These are phyloP conservation scores for Mediolabrus comicus DNA, from an alignment of 108 stramenopile genomes.

Conservation along the genomic window DNA sequence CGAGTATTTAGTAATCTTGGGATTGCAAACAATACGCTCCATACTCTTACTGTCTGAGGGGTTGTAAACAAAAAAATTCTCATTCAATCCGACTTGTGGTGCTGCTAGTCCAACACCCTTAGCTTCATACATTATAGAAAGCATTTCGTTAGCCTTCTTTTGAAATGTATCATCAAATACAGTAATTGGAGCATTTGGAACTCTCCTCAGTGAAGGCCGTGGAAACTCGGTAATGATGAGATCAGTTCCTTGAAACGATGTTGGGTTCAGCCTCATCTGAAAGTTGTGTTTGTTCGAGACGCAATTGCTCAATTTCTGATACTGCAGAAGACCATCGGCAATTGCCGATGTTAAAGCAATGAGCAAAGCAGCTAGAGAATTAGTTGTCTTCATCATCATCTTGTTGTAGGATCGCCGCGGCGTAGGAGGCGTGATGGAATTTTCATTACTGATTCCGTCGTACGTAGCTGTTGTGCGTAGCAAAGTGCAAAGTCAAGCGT, in stretches of 20 bases:
- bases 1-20: constrained; percentile 27
- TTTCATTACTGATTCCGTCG: too few relatives aligned
- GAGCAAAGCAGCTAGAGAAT: neutral
- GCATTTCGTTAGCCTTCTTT: constrained; percentile 32
- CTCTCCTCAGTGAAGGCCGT: constrained; percentile 14
- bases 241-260: constrained; percentile 19
- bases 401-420: too few relatives aligned
- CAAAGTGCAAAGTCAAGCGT: too few relatives aligned
- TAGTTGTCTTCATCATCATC: neutral
- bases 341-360: neutral
- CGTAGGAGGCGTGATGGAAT: too few relatives aligned
- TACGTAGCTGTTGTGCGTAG: too few relatives aligned
- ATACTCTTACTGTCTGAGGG: constrained; percentile 22
- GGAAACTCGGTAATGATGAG: constrained; percentile 36
- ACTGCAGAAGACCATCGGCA: neutral
- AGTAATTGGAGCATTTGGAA: constrained; percentile 14
- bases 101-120: constrained; percentile 48
- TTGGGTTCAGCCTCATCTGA: constrained; percentile 32
- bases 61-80: constrained; percentile 46
- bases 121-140: constrained; percentile 45
- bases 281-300: neutral
- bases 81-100: constrained; percentile 43
- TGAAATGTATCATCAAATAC: constrained; percentile 34
- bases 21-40: constrained; percentile 39
- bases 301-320: neutral